These are phyloP conservation scores for Paulinella micropora DNA, from an alignment of 78 protist genomes.

Conservation along the genomic window DNA sequence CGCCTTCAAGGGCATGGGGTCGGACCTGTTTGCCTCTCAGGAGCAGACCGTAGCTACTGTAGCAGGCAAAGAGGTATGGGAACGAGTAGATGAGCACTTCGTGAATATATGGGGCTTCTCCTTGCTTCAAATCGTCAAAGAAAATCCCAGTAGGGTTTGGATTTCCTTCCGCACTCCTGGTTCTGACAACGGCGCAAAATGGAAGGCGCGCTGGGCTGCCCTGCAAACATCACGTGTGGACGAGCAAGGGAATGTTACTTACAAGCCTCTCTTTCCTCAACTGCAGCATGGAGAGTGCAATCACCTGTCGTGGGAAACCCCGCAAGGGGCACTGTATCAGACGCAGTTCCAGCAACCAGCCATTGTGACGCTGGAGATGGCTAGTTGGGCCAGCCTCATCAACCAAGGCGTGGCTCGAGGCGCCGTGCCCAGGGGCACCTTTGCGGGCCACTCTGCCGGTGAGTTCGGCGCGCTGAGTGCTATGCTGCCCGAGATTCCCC, in stretches of 20 bases:
- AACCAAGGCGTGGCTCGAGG: slow-evolving; percentile 10
- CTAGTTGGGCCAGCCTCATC: slow-evolving; percentile 36
- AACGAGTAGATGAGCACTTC: slow-evolving; percentile 43
- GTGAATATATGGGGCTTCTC: slow-evolving; percentile 32
- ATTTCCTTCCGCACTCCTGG: slow-evolving; percentile 53
- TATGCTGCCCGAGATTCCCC: slow-evolving; percentile 17
- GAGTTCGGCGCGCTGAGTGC: slow-evolving; percentile 52
- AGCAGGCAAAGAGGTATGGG: slow-evolving; percentile 50
- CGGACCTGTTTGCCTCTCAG: slow-evolving; percentile 45
- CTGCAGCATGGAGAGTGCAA: background rate
- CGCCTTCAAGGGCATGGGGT: slow-evolving; percentile 41
- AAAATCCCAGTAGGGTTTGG: slow-evolving; percentile 40
- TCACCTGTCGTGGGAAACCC: slow-evolving; percentile 27
- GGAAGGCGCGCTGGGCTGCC: slow-evolving; percentile 30
- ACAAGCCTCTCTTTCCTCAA: slow-evolving; percentile 10
- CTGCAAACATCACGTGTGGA: background rate
- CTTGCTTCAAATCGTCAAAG: slow-evolving; percentile 37
- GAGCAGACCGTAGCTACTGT: too few species aligned
- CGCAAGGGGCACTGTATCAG: slow-evolving; percentile 45
- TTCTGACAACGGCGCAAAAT: slow-evolving; percentile 30
- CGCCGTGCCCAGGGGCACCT: background rate
- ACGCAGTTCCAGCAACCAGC: slow-evolving; percentile 64
- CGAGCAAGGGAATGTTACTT: background rate
- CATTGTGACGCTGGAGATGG: slow-evolving; percentile 28
- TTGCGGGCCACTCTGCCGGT: slow-evolving; percentile 60